Evolutionary conservation across 2,329 filamentous ascomycete genomes (phyloP), one percentile per base, ranked within the genome.

Genomic region (Tympanopsis confertula): DNA sequence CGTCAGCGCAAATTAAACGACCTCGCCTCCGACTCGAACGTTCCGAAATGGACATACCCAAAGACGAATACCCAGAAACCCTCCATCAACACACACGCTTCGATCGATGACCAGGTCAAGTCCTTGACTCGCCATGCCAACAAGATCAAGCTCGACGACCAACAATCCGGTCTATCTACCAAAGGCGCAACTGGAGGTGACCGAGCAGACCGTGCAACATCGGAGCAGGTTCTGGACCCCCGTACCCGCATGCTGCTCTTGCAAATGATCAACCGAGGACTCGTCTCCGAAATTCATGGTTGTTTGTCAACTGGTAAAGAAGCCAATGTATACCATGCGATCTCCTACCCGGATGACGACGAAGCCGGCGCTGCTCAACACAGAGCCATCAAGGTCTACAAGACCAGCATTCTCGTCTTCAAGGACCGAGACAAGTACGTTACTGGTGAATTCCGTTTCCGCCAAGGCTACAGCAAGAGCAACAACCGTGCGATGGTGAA

Each of bases 401-500:
- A 98, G 71, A 98, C 91, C 5, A 84, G 85, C 39, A 98, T 98
- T 45, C 66, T 98, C 20, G 87, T 93, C 18, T 98, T 98, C 76
- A 96, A 96, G 64, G 91, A 98, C 61, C 76, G 91, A 41, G 88
- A 95, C 61, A 82, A 87, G 51, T 98, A 98, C 59, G 91, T 98
- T 44, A 83, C 82, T 1, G 91, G 91, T 46, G 91, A 98, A 61
- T 87, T 88, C 61, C 73, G 91, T 18, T 98, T 98, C 68, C 77
- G 86, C 48, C 72, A 78, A 43, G 89, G 89, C 36, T 91, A 89
- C 55, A 91, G 89, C 62, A 96, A 95, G 67, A 83, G 83, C 47
- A 94, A 87, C 62, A 94, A 87, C 63, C 77, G 88, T 36, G 87
- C 89, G 47, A 96, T 96, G 89, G 89, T 98, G 47, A 94, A 94